Evolutionary conservation across 306 rosid genomes (phyloP), one percentile per base, ranked within the genome.

Genomic region (Gillenia trifoliata): DNA sequence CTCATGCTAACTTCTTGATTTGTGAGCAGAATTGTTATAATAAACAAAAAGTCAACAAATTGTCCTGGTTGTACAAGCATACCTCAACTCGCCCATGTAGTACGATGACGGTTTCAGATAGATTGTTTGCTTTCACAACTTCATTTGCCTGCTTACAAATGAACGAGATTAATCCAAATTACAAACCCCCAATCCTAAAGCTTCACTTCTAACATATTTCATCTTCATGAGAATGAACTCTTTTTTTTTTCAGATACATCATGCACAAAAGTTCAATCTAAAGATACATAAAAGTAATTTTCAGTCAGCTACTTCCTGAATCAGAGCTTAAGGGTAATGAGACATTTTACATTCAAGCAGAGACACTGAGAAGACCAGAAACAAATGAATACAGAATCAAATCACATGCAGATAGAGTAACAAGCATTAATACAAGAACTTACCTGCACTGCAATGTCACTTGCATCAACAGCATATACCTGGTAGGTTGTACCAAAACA

Each of bases 61-160:
- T 69, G 17, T 73, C 67, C 41, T 6, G 29, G 60, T 75, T 62
- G 75, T 12, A 80, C 72, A 66, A 85, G 64, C 88, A 64, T 84
- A 94, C 99, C 99, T 94, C 99, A 78, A 94, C 99, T 71, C 99
- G 84, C 62, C 97, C 96, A 79, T 92, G 99, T 86, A 94, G 80
- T 75, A 94, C 96, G 55, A 85, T 80, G 77, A 94, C 57, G 17
- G 83, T 86, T 57, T 92, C 95, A 13, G 99, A 91, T 29, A 94
- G 75, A 76, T 94, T 91, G 81, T 94, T 94, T 26, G 95, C 99
- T 79, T 90, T 90, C 64, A 94, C 99, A 75, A 94, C 96, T 75
- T 94, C 99, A 79, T 84, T 87, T 75, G 97, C 99, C 99, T 94
- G 93, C 77, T 77, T 73, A 75, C 20, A 79, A 64, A 74, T 80